Conservation (phyloP, 495 filamentous ascomycete genomes). For the Cairneyella variabilis region DNA sequence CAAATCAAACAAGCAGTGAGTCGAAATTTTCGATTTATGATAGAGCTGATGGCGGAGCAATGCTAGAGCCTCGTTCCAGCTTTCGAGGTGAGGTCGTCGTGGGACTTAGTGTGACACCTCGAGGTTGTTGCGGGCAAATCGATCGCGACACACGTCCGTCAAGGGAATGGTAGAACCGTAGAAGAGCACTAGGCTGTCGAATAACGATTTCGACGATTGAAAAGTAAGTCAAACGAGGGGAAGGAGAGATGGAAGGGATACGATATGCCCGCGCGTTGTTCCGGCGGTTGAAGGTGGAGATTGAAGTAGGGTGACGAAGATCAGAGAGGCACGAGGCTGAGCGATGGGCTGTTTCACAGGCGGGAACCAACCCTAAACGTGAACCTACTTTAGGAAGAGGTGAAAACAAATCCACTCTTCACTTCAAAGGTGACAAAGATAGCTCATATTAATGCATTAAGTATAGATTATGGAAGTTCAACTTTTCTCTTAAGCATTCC, state of each 20-base stretch:
- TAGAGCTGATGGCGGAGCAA: too few species aligned
- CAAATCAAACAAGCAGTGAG: too few species aligned
- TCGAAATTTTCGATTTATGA: too few species aligned
- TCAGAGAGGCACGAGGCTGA: background rate
- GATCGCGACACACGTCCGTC: background rate
- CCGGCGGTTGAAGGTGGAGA: background rate
- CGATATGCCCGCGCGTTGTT: background rate
- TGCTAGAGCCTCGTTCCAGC: too few species aligned
- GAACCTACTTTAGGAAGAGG: background rate
- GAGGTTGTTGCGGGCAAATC: background rate
- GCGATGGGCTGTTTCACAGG: background rate
- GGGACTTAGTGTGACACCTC: too few species aligned
- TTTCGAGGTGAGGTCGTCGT: too few species aligned
- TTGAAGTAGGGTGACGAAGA: background rate
- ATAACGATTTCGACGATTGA: background rate
- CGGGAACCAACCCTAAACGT: background rate
- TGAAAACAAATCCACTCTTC: background rate
- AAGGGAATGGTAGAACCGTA: background rate
- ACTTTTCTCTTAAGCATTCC: conserved; percentile 60
- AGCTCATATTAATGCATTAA: too few species aligned
- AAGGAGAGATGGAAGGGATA: too few species aligned
- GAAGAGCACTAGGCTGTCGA: background rate
- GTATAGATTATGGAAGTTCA: too few species aligned
- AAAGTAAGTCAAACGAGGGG: too few species aligned
- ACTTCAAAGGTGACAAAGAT: too few species aligned